Conservation (phyloP, 495 filamentous ascomycete genomes). For the Pseudotulostoma volvatum region DNA sequence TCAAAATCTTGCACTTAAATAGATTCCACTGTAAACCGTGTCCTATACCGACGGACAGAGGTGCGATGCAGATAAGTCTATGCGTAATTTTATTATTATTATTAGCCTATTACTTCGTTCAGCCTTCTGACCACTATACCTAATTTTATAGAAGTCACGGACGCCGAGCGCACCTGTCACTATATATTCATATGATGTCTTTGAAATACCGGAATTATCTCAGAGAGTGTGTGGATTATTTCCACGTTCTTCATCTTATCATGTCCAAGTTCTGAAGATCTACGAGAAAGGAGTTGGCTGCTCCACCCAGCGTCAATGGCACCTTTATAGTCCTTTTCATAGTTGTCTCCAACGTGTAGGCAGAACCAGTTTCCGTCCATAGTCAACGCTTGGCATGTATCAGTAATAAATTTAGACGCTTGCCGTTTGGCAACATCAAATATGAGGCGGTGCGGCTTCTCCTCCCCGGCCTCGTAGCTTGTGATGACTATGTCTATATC, state of each 20-base stretch:
- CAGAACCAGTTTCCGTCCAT: slow-evolving; percentile 19
- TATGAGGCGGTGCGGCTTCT: slow-evolving; percentile 48
- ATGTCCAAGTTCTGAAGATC: slow-evolving; percentile 3
- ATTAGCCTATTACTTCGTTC: neutral
- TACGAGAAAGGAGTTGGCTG: slow-evolving; percentile 32
- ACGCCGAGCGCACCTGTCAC: too few species aligned
- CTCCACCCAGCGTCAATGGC: slow-evolving; percentile 50
- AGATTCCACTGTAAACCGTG: too few species aligned
- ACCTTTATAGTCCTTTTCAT: slow-evolving; percentile 42
- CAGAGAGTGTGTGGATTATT: slow-evolving; percentile 13
- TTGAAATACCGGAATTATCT: slow-evolving; percentile 1
- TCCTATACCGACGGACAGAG: too few species aligned
- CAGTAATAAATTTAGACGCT: slow-evolving; percentile 11
- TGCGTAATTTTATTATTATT: neutral
- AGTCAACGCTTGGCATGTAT: neutral
- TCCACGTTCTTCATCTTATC: slow-evolving; percentile 5
- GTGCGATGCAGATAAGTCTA: too few species aligned
- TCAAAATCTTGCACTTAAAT: too few species aligned
- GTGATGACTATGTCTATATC: slow-evolving; percentile 53
- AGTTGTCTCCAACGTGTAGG: slow-evolving; percentile 55
- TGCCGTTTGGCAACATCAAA: slow-evolving; percentile 43
- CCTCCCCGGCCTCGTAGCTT: slow-evolving; percentile 55
- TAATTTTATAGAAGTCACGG: too few species aligned
- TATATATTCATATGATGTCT: neutral
- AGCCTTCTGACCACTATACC: neutral